Percentiles rank a stretch among this genome's conserved stretches.
Evolutionary conservation across 1,284 basidiomycete species (phyloP).

Genomic region (Dichomitus squalens): DNA sequence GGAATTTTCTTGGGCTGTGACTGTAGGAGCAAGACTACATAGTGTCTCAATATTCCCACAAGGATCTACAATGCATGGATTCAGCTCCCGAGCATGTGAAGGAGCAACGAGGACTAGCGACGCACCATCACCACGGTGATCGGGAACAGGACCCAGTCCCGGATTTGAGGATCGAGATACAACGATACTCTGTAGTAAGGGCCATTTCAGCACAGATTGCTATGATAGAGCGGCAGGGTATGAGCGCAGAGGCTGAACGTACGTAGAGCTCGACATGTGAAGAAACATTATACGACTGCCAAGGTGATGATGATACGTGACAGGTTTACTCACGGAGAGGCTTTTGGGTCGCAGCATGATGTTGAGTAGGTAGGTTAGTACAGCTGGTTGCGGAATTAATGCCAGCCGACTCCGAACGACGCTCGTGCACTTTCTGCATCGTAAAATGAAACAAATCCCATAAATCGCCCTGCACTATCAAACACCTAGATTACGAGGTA

Average conservation of each 20-base stretch:
- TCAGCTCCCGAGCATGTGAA: background rate
- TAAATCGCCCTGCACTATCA: too few relatives aligned
- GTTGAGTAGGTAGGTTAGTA: too few relatives aligned
- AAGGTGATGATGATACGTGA: too few relatives aligned
- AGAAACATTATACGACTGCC: too few relatives aligned
- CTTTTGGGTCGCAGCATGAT: too few relatives aligned
- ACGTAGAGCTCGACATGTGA: slow-evolving; percentile 35
- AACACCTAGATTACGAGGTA: too few relatives aligned
- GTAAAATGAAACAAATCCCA: too few relatives aligned
- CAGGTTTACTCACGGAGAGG: too few relatives aligned
- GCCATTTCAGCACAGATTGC: background rate
- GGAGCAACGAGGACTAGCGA: background rate
- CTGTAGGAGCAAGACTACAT: slow-evolving; percentile 88
- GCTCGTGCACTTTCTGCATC: too few relatives aligned
- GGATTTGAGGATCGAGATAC: slow-evolving; percentile 92
- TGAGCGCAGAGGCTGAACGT: slow-evolving; percentile 15
- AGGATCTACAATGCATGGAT: slow-evolving; percentile 63
- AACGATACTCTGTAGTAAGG: slow-evolving; percentile 59
- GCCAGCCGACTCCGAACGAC: too few relatives aligned
- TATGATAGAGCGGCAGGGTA: background rate
- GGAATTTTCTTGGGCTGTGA: slow-evolving; percentile 83
- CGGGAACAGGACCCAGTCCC: slow-evolving; percentile 94
- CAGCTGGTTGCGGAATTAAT: too few relatives aligned
- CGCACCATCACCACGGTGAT: slow-evolving; percentile 96
- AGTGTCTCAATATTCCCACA: slow-evolving; percentile 93